Percentiles rank a stretch among this genome's conserved stretches.
Conservation (phyloP, 2,329 filamentous ascomycete genomes). For the Paecilomyces sp. region DNA sequence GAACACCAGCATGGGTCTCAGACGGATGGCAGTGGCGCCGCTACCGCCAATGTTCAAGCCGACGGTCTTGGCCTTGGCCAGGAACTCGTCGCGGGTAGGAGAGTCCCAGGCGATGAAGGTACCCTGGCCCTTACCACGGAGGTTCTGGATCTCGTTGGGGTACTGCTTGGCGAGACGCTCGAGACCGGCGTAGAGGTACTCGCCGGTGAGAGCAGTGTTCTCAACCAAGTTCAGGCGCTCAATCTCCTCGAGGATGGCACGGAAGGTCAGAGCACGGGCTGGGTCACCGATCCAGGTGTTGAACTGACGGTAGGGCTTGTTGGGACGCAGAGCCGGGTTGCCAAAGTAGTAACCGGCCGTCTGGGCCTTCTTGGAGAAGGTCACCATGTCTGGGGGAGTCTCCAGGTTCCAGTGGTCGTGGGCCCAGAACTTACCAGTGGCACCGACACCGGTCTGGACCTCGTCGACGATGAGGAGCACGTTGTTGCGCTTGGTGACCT, state of each 20-base stretch:
- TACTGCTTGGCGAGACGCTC: slow-evolving; percentile 61
- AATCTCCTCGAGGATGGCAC: slow-evolving; percentile 76
- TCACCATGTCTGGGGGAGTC: slow-evolving; percentile 83
- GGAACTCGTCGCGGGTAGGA: slow-evolving; percentile 69
- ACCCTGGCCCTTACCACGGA: slow-evolving; percentile 79
- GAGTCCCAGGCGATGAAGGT: slow-evolving; percentile 92
- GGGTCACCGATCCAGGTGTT: slow-evolving; percentile 98
- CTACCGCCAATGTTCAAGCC: slow-evolving; percentile 85
- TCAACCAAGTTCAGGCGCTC: slow-evolving; percentile 68
- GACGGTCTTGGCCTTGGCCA: slow-evolving; percentile 68
- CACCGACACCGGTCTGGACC: slow-evolving; percentile 87
- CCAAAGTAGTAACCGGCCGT: slow-evolving; percentile 89
- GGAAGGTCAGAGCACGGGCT: slow-evolving; percentile 75
- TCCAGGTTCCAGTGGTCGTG: slow-evolving; percentile 88
- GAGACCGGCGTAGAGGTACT: slow-evolving; percentile 68
- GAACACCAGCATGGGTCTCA: slow-evolving; percentile 88
- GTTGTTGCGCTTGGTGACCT: slow-evolving; percentile 58
- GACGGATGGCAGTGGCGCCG: slow-evolving; percentile 65
- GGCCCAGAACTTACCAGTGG: slow-evolving; percentile 92
- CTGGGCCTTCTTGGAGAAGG: slow-evolving; percentile 93
- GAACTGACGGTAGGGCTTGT: slow-evolving; percentile 93
- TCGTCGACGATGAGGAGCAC: slow-evolving; percentile 88
- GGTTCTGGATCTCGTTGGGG: slow-evolving; percentile 71
- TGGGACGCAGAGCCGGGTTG: slow-evolving; percentile 70
- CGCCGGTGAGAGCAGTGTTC: slow-evolving; percentile 69